Percentiles rank a stretch among this genome's conserved stretches.
These are phyloP conservation scores for Biscogniauxia mediterranea DNA, from an alignment of 2,329 filamentous ascomycete genomes.

Conservation along the genomic window DNA sequence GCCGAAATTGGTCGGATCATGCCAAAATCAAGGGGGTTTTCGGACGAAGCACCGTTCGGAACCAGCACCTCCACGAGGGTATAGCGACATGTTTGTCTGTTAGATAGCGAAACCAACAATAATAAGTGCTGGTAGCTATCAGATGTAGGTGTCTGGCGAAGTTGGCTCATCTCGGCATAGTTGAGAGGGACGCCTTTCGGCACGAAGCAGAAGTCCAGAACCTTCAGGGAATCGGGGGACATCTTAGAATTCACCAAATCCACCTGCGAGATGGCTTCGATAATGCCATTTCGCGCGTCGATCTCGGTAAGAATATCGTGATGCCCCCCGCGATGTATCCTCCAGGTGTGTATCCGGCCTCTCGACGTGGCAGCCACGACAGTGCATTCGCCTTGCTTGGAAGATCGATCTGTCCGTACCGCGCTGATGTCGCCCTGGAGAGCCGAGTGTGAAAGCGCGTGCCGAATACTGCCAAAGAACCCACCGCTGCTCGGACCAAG, in stretches of 20 bases:
- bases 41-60: conserved; percentile 41
- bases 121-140: conserved; percentile 59
- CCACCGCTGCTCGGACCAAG: conserved; percentile 58
- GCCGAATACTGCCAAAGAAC: conserved; percentile 78
- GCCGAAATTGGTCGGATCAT: conserved; percentile 67
- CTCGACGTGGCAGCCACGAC: conserved; percentile 76
- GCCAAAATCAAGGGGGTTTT: conserved; percentile 49
- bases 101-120: conserved; percentile 57
- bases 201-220: conserved; percentile 77
- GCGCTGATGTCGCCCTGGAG: conserved; percentile 78
- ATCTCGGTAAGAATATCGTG: conserved; percentile 71
- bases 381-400: conserved; percentile 78
- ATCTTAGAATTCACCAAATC: conserved; percentile 49
- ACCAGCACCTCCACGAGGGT: conserved; percentile 72
- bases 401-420: conserved; percentile 69
- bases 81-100: conserved; percentile 59
- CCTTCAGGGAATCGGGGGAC: conserved; percentile 61
- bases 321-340: conserved; percentile 82
- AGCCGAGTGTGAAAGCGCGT: conserved; percentile 67
- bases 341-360: conserved; percentile 81
- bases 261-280: conserved; percentile 58
- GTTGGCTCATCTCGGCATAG: conserved; percentile 48
- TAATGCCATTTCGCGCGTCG: conserved; percentile 65
- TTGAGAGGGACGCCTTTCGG: conserved; percentile 51
- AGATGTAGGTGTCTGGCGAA: conserved; percentile 49